Conservation (phyloP, 306 rosid species). For the Prunus davidiana region DNA sequence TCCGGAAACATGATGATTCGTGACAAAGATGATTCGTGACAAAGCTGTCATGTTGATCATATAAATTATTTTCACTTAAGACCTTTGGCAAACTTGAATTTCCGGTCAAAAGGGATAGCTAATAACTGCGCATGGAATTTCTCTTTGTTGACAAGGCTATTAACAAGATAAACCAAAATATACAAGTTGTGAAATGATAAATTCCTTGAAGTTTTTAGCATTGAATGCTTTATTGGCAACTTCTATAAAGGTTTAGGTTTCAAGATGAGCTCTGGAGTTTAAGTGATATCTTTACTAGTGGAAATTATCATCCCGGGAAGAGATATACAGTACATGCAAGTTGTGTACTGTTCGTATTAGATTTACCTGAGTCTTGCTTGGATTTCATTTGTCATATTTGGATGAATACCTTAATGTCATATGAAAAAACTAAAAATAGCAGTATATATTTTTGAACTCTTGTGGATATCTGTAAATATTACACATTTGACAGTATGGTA, state of each 20-base stretch:
- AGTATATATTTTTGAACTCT: neutral
- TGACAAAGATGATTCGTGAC: neutral
- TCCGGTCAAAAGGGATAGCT: neutral
- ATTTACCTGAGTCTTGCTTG: neutral
- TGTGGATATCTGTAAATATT: neutral
- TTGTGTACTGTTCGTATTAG: neutral
- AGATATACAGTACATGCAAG: neutral
- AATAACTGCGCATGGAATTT: neutral
- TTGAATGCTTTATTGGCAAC: neutral
- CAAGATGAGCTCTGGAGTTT: neutral
- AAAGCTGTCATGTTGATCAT: neutral
- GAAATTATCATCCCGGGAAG: neutral
- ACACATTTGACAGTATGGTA: neutral
- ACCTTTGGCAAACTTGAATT: neutral
- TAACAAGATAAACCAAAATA: neutral
- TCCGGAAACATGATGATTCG: neutral
- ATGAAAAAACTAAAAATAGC: neutral
- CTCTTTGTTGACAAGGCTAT: neutral
- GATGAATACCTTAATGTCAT: neutral
- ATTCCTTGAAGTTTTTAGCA: neutral
- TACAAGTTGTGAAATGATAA: slow-evolving; percentile 3
- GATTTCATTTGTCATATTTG: neutral
- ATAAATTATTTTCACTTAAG: neutral
- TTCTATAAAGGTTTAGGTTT: neutral
- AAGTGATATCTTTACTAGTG: neutral